phyloP scores from a whole-genome alignment of 768 basidiomycete species.

The Termitomyces sp. region DNA sequence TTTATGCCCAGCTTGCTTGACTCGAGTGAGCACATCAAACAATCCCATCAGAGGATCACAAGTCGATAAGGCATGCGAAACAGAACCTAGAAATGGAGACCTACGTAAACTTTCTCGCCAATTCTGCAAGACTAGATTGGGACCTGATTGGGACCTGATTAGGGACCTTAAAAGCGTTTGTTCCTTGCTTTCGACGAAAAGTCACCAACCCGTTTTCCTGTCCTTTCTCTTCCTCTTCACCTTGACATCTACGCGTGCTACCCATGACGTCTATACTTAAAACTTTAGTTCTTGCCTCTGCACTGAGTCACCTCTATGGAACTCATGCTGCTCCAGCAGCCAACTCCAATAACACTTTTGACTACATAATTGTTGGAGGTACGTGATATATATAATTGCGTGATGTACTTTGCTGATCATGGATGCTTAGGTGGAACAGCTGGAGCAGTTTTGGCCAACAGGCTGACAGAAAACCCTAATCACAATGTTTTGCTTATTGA shows the following conservation, averaged over 20 bases:
- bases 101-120: neutral
- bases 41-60: neutral
- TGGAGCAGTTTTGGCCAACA: constrained; percentile 8
- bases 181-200: neutral
- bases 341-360: neutral
- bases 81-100: neutral
- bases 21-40: neutral
- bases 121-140: neutral
- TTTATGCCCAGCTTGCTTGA: neutral
- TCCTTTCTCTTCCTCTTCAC: neutral
- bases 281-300: neutral
- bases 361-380: constrained; percentile 11
- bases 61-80: neutral
- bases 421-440: constrained; percentile 3
- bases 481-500: constrained; percentile 7
- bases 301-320: neutral
- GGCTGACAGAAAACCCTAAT: constrained; percentile 8
- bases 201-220: neutral
- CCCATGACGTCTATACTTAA: neutral
- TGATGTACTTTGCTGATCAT: neutral
- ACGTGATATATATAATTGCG: neutral
- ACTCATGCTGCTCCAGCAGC: neutral
- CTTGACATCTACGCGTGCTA: neutral
- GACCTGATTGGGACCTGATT: no score
- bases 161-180: neutral